A percentile compares a stretch with the other conserved stretches of the same genome.
phyloP scores from a whole-genome alignment of 1,139 yeast genomes.

The Torulaspora pretoriensis region DNA sequence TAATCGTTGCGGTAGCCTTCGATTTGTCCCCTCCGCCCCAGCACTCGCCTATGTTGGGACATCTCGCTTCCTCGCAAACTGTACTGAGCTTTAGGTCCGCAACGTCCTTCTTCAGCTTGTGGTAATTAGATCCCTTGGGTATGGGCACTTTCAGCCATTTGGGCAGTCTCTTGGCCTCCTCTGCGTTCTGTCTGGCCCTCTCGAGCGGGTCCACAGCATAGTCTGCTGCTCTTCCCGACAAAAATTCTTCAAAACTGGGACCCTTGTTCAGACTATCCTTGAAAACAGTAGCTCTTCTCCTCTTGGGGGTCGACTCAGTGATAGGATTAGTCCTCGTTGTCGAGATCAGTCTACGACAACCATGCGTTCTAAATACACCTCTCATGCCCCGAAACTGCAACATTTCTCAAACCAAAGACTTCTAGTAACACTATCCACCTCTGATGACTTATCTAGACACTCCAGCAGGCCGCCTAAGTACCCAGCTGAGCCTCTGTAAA shows the following conservation, averaged over 20 bases:
- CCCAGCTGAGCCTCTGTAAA: not conserved
- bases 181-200: conserved; percentile 49
- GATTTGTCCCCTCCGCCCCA: conserved; percentile 96
- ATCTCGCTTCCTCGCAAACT: conserved; percentile 97
- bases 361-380: not conserved
- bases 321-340: conserved; percentile 15
- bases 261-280: conserved; percentile 74
- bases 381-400: not conserved
- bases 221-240: conserved; percentile 72
- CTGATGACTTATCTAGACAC: not conserved
- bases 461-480: not conserved
- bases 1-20: conserved; percentile 98
- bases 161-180: conserved; percentile 52
- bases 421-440: not conserved
- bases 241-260: conserved; percentile 90
- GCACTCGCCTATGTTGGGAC: conserved; percentile 98
- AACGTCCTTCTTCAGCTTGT: conserved; percentile 77
- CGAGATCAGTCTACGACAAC: conserved; percentile 11
- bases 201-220: conserved; percentile 66
- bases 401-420: not conserved
- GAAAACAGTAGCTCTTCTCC: conserved; percentile 58
- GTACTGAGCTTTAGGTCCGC: conserved; percentile 86
- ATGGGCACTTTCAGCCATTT: conserved; percentile 93
- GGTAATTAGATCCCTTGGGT: conserved; percentile 84
- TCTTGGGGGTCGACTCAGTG: conserved; percentile 17